Base-by-base conservation (phyloP, 179 eudicot species). In the Beta corolliflora region DNA sequence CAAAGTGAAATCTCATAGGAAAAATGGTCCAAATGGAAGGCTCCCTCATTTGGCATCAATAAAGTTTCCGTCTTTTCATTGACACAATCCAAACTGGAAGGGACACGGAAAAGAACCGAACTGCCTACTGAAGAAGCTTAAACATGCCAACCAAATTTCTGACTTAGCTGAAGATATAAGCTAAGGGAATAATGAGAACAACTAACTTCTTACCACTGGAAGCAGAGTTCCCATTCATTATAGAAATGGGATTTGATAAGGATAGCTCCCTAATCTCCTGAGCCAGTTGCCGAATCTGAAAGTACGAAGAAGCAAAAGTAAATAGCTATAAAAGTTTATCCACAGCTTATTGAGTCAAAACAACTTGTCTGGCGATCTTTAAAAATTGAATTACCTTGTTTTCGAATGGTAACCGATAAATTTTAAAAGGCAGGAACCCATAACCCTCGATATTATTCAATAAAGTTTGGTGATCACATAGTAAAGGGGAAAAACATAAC, bases 251-350 rank as follows among this genome's bases (percentile, higher is more conserved):
- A 84, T 85, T 89, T 23, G 94, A 85, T 80, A 86, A 76, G 55
- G 97, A 88, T 69, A 93, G 82, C 81, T 88, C 95, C 84, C 92
- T 88, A 77, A 95, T 92, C 88, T 95, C 98, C 84, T 90, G 88
- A 48, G 98, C 95, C 87, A 95, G 83, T 84, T 91, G 92, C 48
- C 95, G 94, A 81, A 93, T 88, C 98, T 95, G 88, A 83, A 85
- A 46, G 58, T 41, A 84, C 84, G 65, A 78, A 61, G 69, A 82
- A 68, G 18, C 67, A 25, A 11, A 56, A 70, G 44, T 80, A 23
- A 80, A 80, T 3, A 76, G 19, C 14, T 25, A 50, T 21, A 31
- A 21, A 11, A 56, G 56, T 76, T 19, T 45, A 31, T 16, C 48
- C 9, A 73, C 64, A 25, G 23, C 23, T 13, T 45, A 53, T 23